These are phyloP conservation scores for Saitozyma sp. DNA, from an alignment of 768 basidiomycete species.

Conservation along the genomic window DNA sequence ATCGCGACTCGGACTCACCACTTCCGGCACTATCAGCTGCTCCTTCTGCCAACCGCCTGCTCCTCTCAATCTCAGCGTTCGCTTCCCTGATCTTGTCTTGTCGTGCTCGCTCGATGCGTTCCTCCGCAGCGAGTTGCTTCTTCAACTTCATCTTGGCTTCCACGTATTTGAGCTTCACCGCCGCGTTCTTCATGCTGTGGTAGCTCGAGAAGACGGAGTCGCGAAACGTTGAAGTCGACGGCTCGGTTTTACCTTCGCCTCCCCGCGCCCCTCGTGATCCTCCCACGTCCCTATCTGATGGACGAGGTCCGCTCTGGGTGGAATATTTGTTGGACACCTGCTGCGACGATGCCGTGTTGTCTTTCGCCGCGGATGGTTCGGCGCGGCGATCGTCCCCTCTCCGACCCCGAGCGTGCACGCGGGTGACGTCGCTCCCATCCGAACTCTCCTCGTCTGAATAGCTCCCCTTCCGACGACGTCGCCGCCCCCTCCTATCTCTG, in stretches of 20 bases:
- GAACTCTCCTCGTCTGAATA: constrained; percentile 7
- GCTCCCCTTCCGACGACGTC: constrained; percentile 3
- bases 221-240: constrained; percentile 11
- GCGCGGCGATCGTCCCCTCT: constrained; percentile 3
- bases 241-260: too few relatives aligned
- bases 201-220: constrained; percentile 41
- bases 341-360: neutral
- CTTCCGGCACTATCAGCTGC: constrained; percentile 8
- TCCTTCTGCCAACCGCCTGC: constrained; percentile 4
- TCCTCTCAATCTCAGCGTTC: constrained; percentile 29
- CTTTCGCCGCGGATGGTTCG: neutral
- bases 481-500: constrained; percentile 4
- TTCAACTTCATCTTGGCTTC: constrained; percentile 39
- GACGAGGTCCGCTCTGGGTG: too few relatives aligned
- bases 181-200: constrained; percentile 42
- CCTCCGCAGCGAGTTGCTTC: constrained; percentile 31
- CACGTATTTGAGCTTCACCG: constrained; percentile 32
- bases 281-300: too few relatives aligned
- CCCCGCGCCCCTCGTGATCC: too few relatives aligned
- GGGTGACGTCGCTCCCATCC: constrained; percentile 17
- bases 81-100: constrained; percentile 30
- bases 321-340: too few relatives aligned
- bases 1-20: constrained; percentile 4
- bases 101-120: constrained; percentile 14
- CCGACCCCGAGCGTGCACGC: constrained; percentile 2